Base-by-base conservation (phyloP, 2,329 filamentous ascomycete species). In the Aspergillus novofumigatus region DNA sequence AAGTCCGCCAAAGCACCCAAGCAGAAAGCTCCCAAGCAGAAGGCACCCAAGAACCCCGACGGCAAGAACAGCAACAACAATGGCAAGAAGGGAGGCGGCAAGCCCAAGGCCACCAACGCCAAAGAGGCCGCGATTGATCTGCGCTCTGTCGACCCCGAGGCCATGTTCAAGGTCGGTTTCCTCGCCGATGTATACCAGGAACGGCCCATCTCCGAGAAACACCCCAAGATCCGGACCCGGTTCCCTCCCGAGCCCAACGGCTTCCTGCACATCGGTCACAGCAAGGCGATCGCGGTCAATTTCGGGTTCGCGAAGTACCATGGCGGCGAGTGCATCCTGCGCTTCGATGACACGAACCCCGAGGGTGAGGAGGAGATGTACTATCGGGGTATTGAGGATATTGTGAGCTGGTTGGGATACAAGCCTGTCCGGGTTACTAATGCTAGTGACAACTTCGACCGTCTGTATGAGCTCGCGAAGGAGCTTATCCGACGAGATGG, bases 271-370 rank as follows among this genome's bases (percentile, higher is more conserved):
- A 89, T 97, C 65, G 93, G 93, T 21, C 94, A 97, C 72, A 90
- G 89, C 63, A 97, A 97, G 78, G 93, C 94, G 23, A 97, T 97
- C 72, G 89, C 91, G 0, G 86, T 97, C 74, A 97, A 97, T 77
- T 97, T 97, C 76, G 93, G 93, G 6, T 97, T 97, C 72, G 93
- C 94, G 14, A 86, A 84, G 69, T 86, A 87, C 69, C 90, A 96
- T 71, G 89, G 88, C 38, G 93, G 93, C 57, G 80, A 87, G 60
- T 89, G 86, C 74, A 88, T 88, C 68, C 76, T 92, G 60, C 83
- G 93, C 67, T 96, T 90, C 73, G 94, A 97, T 72, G 94, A 97
- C 68, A 97, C 94, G 14, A 97, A 97, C 72, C 94, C 94, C 1
- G 91, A 92, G 62, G 90, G 90, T 49, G 94, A 97, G 73, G 90